Evolutionary conservation across 2,329 filamentous ascomycete genomes (phyloP), one percentile per base, ranked within the genome.

Genomic region (Epichloe amarillans): DNA sequence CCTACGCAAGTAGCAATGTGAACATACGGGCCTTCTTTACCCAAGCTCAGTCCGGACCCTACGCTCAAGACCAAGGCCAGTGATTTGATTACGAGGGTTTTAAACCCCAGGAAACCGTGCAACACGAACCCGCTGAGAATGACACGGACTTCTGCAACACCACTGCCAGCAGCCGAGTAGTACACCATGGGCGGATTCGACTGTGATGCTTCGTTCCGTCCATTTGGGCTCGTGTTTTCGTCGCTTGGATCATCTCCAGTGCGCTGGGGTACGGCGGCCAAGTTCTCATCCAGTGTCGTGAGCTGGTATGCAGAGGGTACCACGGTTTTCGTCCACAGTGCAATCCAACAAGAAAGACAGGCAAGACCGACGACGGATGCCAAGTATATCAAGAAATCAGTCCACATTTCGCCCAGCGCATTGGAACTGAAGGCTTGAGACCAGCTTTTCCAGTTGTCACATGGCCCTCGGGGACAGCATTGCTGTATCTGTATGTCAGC

Each of bases 101-200:
- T 86, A 39, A 95, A 67, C 58, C 93, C 93, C 7, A 98, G 77
- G 63, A 97, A 97, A 1, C 93, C 91, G 72, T 97, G 93, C 50
- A 98, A 73, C 50, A 98, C 91, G 61, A 97, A 98, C 5, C 93
- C 93, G 60, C 89, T 96, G n/a, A 97, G 78, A 52, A 97, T 97
- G 53, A 97, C 93, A 56, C 93, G 90, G 51, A 97, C 91, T 69
- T 98, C 93, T 6, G 93, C 93, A 12, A 98, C 93, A 59, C 93
- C 93, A 67, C 89, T 95, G 46, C 93, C 93, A 41, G 91, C 91
- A 52, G 91, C 93, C 7, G 93, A 90, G 66, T 96, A 98, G 67
- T 95, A 98, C 5, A 91, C 78, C 84, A 94, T 94, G 1, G 88
- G 86, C 2, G 84, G 77, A 1, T 62, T 60, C 54, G 50, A 65